These are phyloP conservation scores for Kwoniella mangroviensis DNA, from an alignment of 768 basidiomycete species.

Conservation along the genomic window DNA sequence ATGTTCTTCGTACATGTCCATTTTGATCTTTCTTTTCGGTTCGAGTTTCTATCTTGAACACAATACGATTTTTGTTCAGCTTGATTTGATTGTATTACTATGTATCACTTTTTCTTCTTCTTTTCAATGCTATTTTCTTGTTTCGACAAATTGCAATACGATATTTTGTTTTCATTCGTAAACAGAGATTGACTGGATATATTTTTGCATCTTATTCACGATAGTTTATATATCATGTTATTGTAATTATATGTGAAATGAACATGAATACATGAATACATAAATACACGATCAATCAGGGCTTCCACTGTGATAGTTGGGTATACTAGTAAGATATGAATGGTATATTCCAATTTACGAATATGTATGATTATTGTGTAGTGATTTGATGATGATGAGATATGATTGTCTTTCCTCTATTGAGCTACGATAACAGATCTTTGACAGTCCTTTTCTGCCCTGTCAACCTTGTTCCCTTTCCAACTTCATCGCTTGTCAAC, in stretches of 20 bases:
- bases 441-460: slow-evolving; percentile 22
- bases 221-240: too few species aligned
- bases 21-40: background rate
- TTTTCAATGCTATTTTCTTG: too few species aligned
- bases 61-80: background rate
- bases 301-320: too few species aligned
- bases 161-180: too few species aligned
- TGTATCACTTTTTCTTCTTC: background rate
- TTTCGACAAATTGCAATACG: too few species aligned
- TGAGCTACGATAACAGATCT: background rate
- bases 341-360: background rate
- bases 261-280: too few species aligned
- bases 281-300: too few species aligned
- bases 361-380: background rate
- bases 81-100: background rate
- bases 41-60: background rate
- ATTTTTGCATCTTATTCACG: too few species aligned
- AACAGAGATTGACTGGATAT: too few species aligned
- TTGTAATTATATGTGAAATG: too few species aligned
- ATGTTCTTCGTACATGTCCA: background rate
- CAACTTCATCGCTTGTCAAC: slow-evolving; percentile 12
- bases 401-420: too few species aligned
- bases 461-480: slow-evolving; percentile 41
- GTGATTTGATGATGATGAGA: too few species aligned
- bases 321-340: background rate